These are phyloP conservation scores for Diplogelasinospora grovesii DNA, from an alignment of 495 filamentous ascomycete species.

Conservation along the genomic window DNA sequence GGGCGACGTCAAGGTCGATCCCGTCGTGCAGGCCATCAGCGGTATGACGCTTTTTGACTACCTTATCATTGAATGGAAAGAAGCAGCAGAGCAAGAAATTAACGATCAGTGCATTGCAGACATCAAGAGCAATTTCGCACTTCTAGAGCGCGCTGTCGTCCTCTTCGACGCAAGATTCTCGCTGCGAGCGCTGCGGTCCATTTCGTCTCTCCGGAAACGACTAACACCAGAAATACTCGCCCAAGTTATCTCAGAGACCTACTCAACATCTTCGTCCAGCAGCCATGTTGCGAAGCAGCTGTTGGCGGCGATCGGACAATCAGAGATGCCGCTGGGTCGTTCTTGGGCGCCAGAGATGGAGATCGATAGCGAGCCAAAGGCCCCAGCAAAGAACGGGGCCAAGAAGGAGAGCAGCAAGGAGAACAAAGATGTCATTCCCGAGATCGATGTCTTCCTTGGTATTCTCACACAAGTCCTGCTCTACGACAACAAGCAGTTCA, in stretches of 20 bases:
- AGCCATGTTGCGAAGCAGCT: constrained; percentile 62
- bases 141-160: constrained; percentile 85
- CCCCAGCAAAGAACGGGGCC: constrained; percentile 36
- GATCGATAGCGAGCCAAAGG: constrained; percentile 57
- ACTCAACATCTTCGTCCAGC: constrained; percentile 48
- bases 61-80: too few species aligned
- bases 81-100: too few species aligned
- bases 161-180: constrained; percentile 95
- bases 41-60: constrained; percentile 39
- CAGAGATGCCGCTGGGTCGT: constrained; percentile 52
- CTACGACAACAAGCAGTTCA: constrained; percentile 71
- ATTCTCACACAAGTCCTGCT: constrained; percentile 86
- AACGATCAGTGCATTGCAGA: constrained; percentile 44
- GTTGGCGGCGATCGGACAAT: constrained; percentile 58
- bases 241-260: constrained; percentile 75
- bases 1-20: constrained; percentile 58
- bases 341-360: constrained; percentile 63
- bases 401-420: constrained; percentile 57
- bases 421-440: constrained; percentile 71
- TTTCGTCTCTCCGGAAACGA: constrained; percentile 89
- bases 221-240: constrained; percentile 74
- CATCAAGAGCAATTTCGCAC: constrained; percentile 86
- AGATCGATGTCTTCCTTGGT: constrained; percentile 86
- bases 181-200: constrained; percentile 85
- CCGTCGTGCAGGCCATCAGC: constrained; percentile 50